Evolutionary conservation across 2,329 filamentous ascomycete species (phyloP).

Genomic region (Geosmithia morbida): DNA sequence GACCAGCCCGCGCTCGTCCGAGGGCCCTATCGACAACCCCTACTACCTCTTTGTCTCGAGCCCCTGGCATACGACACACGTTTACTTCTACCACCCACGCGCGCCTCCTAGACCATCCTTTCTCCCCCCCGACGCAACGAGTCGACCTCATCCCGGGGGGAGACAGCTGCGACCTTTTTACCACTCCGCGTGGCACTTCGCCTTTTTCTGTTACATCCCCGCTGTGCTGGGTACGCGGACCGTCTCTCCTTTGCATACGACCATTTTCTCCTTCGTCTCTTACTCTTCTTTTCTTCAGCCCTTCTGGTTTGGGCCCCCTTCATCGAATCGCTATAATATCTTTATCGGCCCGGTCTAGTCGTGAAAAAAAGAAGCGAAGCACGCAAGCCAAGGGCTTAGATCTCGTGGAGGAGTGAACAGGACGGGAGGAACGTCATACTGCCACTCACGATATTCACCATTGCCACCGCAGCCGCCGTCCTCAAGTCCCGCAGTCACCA

Average conservation of each 20-base stretch:
- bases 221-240: neutral
- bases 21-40: neutral
- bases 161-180: no score
- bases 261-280: neutral
- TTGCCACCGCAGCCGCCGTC: neutral
- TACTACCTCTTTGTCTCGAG: neutral
- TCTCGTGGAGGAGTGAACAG: neutral
- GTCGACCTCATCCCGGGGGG: no score
- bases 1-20: no score
- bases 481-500: conserved; percentile 10
- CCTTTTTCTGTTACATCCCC: no score
- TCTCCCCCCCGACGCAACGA: no score
- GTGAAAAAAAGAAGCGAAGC: no score
- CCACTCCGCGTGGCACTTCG: no score
- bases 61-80: no score
- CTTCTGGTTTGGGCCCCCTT: neutral
- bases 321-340: neutral
- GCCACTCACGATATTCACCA: neutral
- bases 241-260: neutral
- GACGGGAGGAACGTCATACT: neutral
- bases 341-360: neutral
- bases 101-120: no score
- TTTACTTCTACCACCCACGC: no score
- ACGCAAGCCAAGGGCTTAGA: neutral
- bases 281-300: neutral